Conservation (phyloP, 2,329 filamentous ascomycete genomes). For the Xylaria sp. region DNA sequence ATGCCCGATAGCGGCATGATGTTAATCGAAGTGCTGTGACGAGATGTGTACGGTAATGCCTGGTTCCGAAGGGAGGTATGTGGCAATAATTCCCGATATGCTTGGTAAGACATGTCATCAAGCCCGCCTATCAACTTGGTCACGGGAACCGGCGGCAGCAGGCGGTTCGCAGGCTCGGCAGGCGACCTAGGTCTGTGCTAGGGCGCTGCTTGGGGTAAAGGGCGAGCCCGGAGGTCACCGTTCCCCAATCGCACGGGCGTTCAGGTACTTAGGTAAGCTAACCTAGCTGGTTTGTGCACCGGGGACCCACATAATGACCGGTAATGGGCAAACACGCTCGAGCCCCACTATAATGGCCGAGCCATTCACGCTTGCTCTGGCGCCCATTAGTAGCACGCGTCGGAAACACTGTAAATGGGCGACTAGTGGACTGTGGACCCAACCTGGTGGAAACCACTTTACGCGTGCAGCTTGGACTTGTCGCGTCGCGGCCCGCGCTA, state of each 20-base stretch:
- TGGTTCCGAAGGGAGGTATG: slow-evolving; percentile 10
- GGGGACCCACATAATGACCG: neutral
- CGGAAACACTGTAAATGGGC: neutral
- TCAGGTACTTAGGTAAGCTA: neutral
- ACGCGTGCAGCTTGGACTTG: slow-evolving; percentile 39
- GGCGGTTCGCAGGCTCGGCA: slow-evolving; percentile 8
- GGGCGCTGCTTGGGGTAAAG: neutral
- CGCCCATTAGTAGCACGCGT: neutral
- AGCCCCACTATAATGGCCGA: neutral
- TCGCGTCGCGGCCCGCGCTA: slow-evolving; percentile 44
- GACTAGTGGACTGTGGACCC: slow-evolving; percentile 14
- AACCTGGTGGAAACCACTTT: slow-evolving; percentile 40
- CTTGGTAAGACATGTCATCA: slow-evolving; percentile 9
- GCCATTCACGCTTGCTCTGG: neutral
- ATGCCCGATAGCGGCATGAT: slow-evolving; percentile 36
- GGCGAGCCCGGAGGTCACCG: slow-evolving; percentile 16
- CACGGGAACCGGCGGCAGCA: slow-evolving; percentile 16
- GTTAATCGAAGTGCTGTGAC: slow-evolving; percentile 11
- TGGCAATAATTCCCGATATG: slow-evolving; percentile 33
- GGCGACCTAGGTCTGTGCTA: neutral
- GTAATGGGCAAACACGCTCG: neutral
- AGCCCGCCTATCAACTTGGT: neutral
- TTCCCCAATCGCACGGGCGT: neutral
- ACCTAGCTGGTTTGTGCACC: neutral
- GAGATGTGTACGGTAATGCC: neutral